phyloP scores from a whole-genome alignment of 306 rosid species.

The Acacia acuminata region DNA sequence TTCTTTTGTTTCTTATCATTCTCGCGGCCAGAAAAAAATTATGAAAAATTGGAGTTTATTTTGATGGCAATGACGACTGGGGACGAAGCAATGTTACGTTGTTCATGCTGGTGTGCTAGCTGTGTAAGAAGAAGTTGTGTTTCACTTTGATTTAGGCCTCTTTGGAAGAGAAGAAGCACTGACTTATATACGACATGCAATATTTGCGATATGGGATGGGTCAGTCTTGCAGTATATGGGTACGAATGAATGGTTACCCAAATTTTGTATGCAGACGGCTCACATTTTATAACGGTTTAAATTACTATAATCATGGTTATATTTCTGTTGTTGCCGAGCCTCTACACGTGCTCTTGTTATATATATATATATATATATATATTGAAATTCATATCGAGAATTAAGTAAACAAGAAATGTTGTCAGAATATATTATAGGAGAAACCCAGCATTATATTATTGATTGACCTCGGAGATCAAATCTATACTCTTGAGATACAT shows the following conservation, averaged over 20 bases:
- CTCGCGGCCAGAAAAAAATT: not conserved
- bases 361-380: too few relatives aligned
- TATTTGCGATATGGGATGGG: constrained; percentile 13
- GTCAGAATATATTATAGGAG: not conserved
- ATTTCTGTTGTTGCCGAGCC: not conserved
- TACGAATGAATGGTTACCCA: constrained; percentile 23
- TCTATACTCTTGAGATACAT: too few relatives aligned
- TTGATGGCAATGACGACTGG: constrained; percentile 23
- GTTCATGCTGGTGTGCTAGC: not conserved
- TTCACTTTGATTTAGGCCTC: not conserved
- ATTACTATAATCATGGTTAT: not conserved
- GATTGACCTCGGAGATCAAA: not conserved
- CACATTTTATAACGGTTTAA: not conserved
- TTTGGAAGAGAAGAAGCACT: not conserved
- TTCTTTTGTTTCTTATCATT: not conserved
- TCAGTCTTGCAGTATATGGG: constrained; percentile 23
- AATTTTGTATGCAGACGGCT: constrained; percentile 45
- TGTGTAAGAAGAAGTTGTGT: not conserved
- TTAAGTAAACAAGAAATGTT: not conserved
- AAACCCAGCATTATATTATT: not conserved
- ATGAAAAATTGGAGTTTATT: constrained; percentile 31
- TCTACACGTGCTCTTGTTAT: not conserved
- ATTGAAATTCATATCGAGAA: not conserved
- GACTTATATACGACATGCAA: constrained; percentile 14
- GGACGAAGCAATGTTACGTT: not conserved